A percentile compares a stretch with the other conserved stretches of the same genome.
phyloP scores from a whole-genome alignment of 192 early-diverging fungal species.

The Thoreauomyces humboldtii region DNA sequence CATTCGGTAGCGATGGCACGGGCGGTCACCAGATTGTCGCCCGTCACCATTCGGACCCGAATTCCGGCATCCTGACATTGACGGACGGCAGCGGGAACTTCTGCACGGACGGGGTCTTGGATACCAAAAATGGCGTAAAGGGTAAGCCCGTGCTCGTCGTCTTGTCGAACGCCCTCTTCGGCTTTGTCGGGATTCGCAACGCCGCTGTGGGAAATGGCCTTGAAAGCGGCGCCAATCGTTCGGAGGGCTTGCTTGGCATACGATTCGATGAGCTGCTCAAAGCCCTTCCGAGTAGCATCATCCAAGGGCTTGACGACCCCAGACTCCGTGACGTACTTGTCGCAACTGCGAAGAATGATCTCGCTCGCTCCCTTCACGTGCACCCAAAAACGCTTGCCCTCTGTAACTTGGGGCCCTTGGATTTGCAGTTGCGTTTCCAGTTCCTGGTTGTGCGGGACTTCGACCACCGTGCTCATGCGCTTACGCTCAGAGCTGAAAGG shows the following conservation, averaged over 20 bases:
- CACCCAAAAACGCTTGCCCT: constrained; percentile 55
- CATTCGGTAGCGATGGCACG: constrained; percentile 91
- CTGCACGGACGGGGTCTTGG: constrained; percentile 92
- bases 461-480: constrained; percentile 84
- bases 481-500: constrained; percentile 94
- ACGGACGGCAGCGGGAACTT: constrained; percentile 89
- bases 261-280: constrained; percentile 55
- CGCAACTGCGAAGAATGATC: constrained; percentile 62
- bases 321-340: constrained; percentile 31
- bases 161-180: constrained; percentile 52
- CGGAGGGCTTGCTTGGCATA: constrained; percentile 82
- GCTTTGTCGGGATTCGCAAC: constrained; percentile 31
- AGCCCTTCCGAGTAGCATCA: constrained; percentile 12
- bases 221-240: constrained; percentile 83
- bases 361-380: constrained; percentile 90
- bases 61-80: constrained; percentile 88
- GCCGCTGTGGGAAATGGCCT: constrained; percentile 21
- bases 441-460: constrained; percentile 43
- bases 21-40: constrained; percentile 93
- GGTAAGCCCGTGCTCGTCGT: constrained; percentile 60
- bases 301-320: constrained; percentile 34
- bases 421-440: constrained; percentile 10
- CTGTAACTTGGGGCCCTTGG: neutral
- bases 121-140: constrained; percentile 93
- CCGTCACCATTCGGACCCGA: constrained; percentile 98